Conservation (phyloP, 2,329 filamentous ascomycete genomes). For the Neodidymelliopsis sp. region DNA sequence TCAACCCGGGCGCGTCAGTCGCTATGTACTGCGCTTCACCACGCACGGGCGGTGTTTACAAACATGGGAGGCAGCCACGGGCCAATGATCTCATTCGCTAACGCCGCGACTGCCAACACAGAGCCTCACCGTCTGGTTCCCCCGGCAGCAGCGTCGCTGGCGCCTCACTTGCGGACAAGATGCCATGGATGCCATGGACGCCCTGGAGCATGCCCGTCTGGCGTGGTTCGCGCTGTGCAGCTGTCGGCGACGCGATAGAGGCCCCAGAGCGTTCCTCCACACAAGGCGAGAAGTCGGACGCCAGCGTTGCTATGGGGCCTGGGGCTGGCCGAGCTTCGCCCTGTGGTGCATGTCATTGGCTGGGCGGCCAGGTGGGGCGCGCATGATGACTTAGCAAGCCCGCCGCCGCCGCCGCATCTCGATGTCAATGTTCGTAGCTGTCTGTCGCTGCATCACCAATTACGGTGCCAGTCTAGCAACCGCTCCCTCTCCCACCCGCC, state of each 20-base stretch:
- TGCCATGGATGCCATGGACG: not conserved
- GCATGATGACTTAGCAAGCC: too few relatives aligned
- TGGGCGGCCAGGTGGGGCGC: not conserved
- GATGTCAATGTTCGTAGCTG: too few relatives aligned
- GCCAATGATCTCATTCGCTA: slow-evolving; percentile 38
- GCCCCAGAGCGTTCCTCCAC: not conserved
- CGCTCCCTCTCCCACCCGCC: slow-evolving; percentile 19
- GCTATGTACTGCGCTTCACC: slow-evolving; percentile 17
- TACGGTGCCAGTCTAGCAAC: slow-evolving; percentile 14
- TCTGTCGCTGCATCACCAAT: too few relatives aligned
- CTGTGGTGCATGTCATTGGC: slow-evolving; percentile 1
- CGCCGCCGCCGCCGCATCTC: slow-evolving; percentile 14
- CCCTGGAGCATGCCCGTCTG: not conserved
- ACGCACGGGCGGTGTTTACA: slow-evolving; percentile 36
- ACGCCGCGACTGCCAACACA: slow-evolving; percentile 37
- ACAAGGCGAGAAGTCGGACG: not conserved
- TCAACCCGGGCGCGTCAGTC: slow-evolving; percentile 6
- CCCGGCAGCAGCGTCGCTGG: slow-evolving; percentile 36
- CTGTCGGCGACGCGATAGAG: not conserved
- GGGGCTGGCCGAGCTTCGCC: not conserved
- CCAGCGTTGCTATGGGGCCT: slow-evolving; percentile 11
- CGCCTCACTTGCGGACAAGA: not conserved
- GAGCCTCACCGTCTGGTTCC: slow-evolving; percentile 30
- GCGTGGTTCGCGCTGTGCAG: not conserved
- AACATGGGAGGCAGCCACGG: slow-evolving; percentile 25